Percentiles rank a stretch among this genome's conserved stretches.
Evolutionary conservation across 164 flowering plant species (phyloP).

Genomic region (Umbellularia californica): DNA sequence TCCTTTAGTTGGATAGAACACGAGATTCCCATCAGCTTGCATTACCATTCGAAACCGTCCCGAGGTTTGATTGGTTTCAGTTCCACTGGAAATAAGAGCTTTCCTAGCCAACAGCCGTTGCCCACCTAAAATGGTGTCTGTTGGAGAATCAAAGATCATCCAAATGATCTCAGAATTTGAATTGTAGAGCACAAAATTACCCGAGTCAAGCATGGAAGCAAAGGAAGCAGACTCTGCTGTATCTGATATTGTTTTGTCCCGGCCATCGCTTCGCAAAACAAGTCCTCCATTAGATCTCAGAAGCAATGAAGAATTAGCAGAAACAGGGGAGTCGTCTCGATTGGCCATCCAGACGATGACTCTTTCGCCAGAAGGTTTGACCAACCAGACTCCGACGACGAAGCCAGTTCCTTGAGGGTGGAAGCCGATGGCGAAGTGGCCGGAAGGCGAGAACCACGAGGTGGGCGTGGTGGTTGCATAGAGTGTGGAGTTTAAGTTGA

Average conservation of each 20-base stretch:
- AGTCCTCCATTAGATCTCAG: constrained; percentile 9
- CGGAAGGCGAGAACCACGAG: constrained; percentile 18
- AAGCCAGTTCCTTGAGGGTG: constrained; percentile 13
- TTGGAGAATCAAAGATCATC: constrained; percentile 24
- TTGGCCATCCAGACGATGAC: constrained; percentile 21
- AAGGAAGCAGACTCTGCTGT: constrained; percentile 3
- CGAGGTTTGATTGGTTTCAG: constrained; percentile 4
- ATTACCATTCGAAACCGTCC: constrained; percentile 22
- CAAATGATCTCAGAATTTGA: constrained; percentile 6
- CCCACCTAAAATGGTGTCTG: constrained; percentile 20
- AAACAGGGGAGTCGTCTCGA: constrained; percentile 12
- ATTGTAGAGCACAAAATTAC: constrained; percentile 19
- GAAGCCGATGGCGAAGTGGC: constrained; percentile 28
- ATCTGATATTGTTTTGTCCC: background rate
- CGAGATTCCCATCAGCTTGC: constrained; percentile 27
- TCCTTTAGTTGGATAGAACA: constrained; percentile 7
- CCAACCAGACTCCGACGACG: constrained; percentile 7
- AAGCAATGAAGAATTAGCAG: constrained; percentile 1
- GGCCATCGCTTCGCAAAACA: background rate
- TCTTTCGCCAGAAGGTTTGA: background rate
- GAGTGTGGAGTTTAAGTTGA: constrained; percentile 14
- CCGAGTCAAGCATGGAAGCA: constrained; percentile 34
- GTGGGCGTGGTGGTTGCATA: constrained; percentile 7
- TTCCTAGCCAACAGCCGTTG: constrained; percentile 1
- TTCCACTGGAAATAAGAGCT: constrained; percentile 9